Evolutionary conservation across 2,329 filamentous ascomycete species (phyloP).

Genomic region (Fusarium acutatum): DNA sequence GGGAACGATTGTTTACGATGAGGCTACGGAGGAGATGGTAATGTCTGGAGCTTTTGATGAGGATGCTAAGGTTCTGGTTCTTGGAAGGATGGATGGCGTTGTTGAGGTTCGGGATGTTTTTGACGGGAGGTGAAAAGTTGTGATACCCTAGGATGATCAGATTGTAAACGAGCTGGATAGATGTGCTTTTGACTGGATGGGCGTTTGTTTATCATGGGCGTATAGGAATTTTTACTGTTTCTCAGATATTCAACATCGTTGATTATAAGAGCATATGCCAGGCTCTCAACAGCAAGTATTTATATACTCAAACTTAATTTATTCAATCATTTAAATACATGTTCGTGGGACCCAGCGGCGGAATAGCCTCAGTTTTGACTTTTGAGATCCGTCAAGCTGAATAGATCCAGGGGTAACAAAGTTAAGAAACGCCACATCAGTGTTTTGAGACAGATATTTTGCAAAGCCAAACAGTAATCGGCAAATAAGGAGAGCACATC

Average conservation of each 20-base stretch:
- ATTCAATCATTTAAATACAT: background rate
- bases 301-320: background rate
- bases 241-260: conserved; percentile 4
- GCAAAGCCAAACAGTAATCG: background rate
- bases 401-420: background rate
- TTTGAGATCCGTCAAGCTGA: background rate
- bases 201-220: background rate
- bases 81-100: conserved; percentile 48
- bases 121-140: conserved; percentile 31
- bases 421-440: background rate
- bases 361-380: background rate
- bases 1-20: conserved; percentile 45
- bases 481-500: background rate
- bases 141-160: conserved; percentile 22
- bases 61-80: conserved; percentile 42
- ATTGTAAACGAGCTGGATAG: background rate
- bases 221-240: background rate
- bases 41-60: conserved; percentile 49
- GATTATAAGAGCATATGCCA: conserved; percentile 14
- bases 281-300: conserved; percentile 7
- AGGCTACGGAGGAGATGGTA: conserved; percentile 38
- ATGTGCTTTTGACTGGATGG: background rate
- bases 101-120: conserved; percentile 48
- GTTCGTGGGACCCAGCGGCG: background rate
- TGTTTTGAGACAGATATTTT: background rate